Evolutionary conservation across 2,329 filamentous ascomycete species (phyloP).

Genomic region (Leptographium wingfieldii): DNA sequence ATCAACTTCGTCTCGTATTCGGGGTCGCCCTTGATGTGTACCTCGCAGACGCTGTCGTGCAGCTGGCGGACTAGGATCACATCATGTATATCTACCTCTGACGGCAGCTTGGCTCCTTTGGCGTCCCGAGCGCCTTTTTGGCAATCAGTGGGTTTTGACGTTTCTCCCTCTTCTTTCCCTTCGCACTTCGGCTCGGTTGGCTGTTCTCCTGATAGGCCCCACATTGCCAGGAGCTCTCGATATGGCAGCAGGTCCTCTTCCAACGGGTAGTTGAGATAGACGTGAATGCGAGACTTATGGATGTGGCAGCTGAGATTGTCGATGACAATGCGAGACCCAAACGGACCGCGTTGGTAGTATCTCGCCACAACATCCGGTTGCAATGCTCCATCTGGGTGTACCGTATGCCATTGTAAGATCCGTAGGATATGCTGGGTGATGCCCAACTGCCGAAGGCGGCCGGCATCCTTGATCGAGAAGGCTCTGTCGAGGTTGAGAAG

Average conservation of each 20-base stretch:
- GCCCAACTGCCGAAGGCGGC: conserved; percentile 33
- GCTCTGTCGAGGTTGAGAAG: conserved; percentile 37
- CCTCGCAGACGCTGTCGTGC: conserved; percentile 47
- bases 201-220: conserved; percentile 22
- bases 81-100: conserved; percentile 33
- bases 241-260: conserved; percentile 39
- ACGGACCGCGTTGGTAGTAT: conserved; percentile 36
- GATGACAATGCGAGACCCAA: conserved; percentile 45
- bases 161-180: not conserved
- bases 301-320: conserved; percentile 35
- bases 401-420: conserved; percentile 39
- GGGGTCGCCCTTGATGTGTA: conserved; percentile 22
- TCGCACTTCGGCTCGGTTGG: no score
- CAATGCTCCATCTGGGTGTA: conserved; percentile 15
- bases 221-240: conserved; percentile 27
- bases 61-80: conserved; percentile 40
- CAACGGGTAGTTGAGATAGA: conserved; percentile 38
- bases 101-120: conserved; percentile 23
- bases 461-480: conserved; percentile 42
- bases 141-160: no score
- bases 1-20: conserved; percentile 21
- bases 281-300: conserved; percentile 29
- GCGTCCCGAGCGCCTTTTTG: not conserved
- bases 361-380: conserved; percentile 17
- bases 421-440: conserved; percentile 42